These are phyloP conservation scores for Saccharomyces hybrid DNA, from an alignment of 1,139 yeast species.

Conservation along the genomic window DNA sequence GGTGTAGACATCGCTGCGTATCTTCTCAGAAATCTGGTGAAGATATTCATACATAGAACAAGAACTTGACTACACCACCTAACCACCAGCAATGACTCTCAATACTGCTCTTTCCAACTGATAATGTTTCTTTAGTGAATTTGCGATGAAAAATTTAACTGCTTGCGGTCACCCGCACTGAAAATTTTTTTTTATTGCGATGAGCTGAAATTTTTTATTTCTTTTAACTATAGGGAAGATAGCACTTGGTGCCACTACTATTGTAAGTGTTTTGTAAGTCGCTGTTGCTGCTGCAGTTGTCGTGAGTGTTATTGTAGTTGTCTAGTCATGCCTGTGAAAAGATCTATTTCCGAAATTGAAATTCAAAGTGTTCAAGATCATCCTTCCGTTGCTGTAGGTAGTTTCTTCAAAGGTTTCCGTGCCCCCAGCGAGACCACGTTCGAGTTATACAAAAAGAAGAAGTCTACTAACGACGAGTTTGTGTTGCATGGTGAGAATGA, in stretches of 20 bases:
- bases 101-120: not conserved
- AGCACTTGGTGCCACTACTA: not conserved
- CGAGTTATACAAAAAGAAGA: constrained; percentile 53
- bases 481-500: constrained; percentile 74
- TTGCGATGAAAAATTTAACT: not conserved
- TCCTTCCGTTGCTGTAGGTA: constrained; percentile 36
- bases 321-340: constrained; percentile 16
- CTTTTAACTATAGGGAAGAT: constrained; percentile 9
- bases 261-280: not conserved
- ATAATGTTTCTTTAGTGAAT: not conserved
- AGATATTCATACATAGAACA: constrained; percentile 6
- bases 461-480: constrained; percentile 32
- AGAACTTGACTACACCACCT: not conserved
- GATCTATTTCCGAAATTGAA: constrained; percentile 17
- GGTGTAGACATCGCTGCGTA: constrained; percentile 29
- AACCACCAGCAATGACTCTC: not conserved
- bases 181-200: constrained; percentile 2
- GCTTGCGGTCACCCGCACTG: not conserved
- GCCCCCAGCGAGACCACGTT: constrained; percentile 55
- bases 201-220: constrained; percentile 4
- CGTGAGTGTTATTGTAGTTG: not conserved
- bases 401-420: constrained; percentile 66
- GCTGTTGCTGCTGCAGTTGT: not conserved
- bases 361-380: constrained; percentile 24
- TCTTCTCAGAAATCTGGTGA: constrained; percentile 1